phyloP scores from a whole-genome alignment of 768 basidiomycete genomes.

The Flagelloscypha sp. region DNA sequence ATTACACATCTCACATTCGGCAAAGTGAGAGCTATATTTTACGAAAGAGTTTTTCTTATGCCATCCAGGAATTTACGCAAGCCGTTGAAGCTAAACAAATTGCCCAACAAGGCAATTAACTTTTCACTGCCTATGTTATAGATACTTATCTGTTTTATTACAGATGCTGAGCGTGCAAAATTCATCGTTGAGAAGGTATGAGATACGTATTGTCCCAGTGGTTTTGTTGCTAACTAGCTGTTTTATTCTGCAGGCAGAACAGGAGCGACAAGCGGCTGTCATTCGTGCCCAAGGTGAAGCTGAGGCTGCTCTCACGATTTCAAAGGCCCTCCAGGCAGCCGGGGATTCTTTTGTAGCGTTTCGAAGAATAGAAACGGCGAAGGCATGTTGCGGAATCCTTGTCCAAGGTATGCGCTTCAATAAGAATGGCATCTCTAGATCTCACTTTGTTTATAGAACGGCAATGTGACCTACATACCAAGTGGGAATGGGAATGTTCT shows the following conservation, averaged over 20 bases:
- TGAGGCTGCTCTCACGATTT: conserved; percentile 92
- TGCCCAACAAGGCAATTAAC: conserved; percentile 83
- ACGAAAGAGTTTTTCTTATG: too few species aligned
- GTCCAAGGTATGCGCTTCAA: too few species aligned
- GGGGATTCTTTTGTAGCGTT: conserved; percentile 94
- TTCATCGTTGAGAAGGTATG: conserved; percentile 96
- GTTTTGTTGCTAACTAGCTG: conserved; percentile 1
- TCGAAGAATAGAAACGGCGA: conserved; percentile 94
- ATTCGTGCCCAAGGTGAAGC: conserved; percentile 98
- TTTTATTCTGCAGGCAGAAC: conserved; percentile 71
- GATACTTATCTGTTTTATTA: conserved; percentile 4
- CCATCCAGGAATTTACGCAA: conserved; percentile 76
- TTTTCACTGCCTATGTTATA: not conserved
- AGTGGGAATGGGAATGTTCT: conserved; percentile 73
- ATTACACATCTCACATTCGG: conserved; percentile 89
- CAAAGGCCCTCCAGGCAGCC: conserved; percentile 82
- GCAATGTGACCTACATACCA: conserved; percentile 87
- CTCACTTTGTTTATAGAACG: too few species aligned
- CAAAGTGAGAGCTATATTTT: conserved; percentile 43
- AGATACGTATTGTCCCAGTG: conserved; percentile 6
- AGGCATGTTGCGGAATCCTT: conserved; percentile 92
- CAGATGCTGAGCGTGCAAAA: conserved; percentile 97
- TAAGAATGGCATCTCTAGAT: too few species aligned
- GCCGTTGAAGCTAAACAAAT: conserved; percentile 99
- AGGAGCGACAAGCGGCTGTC: conserved; percentile 97